These are phyloP conservation scores for Exophiala sp. DNA, from an alignment of 2,329 filamentous ascomycete species.

Conservation along the genomic window DNA sequence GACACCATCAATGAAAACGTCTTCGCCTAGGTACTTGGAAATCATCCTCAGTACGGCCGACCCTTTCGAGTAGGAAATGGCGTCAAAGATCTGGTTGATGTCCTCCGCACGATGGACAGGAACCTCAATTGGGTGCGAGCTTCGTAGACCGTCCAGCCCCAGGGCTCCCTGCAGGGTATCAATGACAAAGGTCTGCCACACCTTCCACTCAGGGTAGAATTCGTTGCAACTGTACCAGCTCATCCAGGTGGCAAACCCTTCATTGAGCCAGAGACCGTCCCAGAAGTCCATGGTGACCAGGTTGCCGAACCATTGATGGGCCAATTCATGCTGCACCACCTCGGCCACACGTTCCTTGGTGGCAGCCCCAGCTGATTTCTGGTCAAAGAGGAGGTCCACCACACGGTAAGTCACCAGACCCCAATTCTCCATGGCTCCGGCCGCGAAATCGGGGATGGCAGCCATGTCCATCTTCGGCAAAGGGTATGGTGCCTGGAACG, in stretches of 20 bases:
- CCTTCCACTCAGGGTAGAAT: constrained; percentile 97
- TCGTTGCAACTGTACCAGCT: constrained; percentile 89
- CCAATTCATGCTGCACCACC: constrained; percentile 92
- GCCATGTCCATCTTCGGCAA: constrained; percentile 96
- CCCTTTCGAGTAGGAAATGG: constrained; percentile 95
- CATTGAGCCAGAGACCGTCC: constrained; percentile 95
- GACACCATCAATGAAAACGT: constrained; percentile 86
- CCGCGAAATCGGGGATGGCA: constrained; percentile 90
- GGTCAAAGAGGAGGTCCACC: constrained; percentile 82
- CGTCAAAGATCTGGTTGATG: constrained; percentile 97
- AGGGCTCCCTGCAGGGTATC: constrained; percentile 86
- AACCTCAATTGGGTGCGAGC: constrained; percentile 93
- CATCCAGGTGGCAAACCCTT: constrained; percentile 89
- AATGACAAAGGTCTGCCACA: constrained; percentile 92
- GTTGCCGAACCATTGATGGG: constrained; percentile 98
- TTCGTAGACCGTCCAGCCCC: constrained; percentile 80
- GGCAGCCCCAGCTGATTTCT: constrained; percentile 81
- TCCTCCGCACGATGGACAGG: constrained; percentile 92
- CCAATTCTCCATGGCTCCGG: constrained; percentile 98
- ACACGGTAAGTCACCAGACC: constrained; percentile 91
- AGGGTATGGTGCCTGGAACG: constrained; percentile 80
- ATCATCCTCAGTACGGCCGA: constrained; percentile 97
- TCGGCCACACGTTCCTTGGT: constrained; percentile 91
- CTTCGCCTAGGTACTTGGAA: constrained; percentile 88
- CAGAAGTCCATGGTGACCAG: constrained; percentile 98